phyloP scores from a whole-genome alignment of 1,284 basidiomycete genomes.

The Ganoderma meredithae region DNA sequence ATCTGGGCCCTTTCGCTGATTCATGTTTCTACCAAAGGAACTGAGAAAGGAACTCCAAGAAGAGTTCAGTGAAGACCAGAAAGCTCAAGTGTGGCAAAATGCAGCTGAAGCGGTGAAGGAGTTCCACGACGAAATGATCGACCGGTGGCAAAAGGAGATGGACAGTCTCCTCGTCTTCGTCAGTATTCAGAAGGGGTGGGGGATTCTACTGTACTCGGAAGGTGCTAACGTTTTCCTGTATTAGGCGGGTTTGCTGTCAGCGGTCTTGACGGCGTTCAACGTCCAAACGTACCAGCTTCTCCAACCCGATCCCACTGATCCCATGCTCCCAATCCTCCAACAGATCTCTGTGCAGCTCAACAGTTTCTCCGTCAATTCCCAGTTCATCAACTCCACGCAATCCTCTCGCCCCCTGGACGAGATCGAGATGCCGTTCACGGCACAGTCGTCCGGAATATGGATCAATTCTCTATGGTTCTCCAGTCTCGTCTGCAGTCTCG shows the following conservation, averaged over 20 bases:
- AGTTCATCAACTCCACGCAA: conserved; percentile 16
- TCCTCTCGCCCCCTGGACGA: neutral
- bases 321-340: conserved; percentile 1
- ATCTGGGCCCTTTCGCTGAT: neutral
- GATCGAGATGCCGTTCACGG: neutral
- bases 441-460: conserved; percentile 12
- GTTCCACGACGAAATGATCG: conserved; percentile 15
- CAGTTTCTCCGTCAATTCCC: conserved; percentile 9
- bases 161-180: conserved; percentile 32
- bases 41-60: conserved; percentile 8
- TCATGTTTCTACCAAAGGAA: neutral
- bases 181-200: neutral
- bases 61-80: conserved; percentile 7
- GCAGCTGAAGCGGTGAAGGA: conserved; percentile 5
- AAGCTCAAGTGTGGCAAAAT: conserved; percentile 5
- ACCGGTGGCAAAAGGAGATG: conserved; percentile 27
- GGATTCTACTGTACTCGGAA: neutral
- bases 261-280: conserved; percentile 22
- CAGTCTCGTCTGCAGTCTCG: conserved; percentile 25
- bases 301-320: conserved; percentile 15
- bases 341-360: conserved; percentile 17
- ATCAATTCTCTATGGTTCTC: conserved; percentile 32
- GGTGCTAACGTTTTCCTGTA: neutral
- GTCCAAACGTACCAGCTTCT: conserved; percentile 19
- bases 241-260: conserved; percentile 24